Evolutionary conservation across 768 basidiomycete genomes (phyloP), one percentile per base, ranked within the genome.

Genomic region (Gymnopilus junonius): DNA sequence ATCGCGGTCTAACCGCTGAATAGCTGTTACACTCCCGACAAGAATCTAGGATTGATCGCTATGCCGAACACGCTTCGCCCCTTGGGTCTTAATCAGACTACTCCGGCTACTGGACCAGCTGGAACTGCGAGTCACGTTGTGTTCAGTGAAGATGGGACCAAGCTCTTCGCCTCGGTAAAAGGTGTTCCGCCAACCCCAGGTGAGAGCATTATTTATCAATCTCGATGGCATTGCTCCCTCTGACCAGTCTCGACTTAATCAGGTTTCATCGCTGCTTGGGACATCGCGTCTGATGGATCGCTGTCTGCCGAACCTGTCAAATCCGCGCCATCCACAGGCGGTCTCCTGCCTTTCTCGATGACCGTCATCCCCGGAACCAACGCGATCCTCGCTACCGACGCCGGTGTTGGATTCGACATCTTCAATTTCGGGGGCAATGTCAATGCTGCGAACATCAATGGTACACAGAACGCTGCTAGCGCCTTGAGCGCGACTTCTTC

Each of bases 201-300:
- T n/a, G n/a, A n/a, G n/a, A n/a, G n/a, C n/a, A n/a, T n/a, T n/a
- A n/a, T n/a, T n/a, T n/a, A n/a, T n/a, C n/a, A n/a, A n/a, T n/a
- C n/a, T n/a, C n/a, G n/a, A n/a, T n/a, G n/a, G n/a, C n/a, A n/a
- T n/a, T n/a, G n/a, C n/a, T n/a, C n/a, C n/a, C n/a, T n/a, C n/a
- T n/a, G n/a, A n/a, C n/a, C n/a, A n/a, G n/a, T n/a, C n/a, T n/a
- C n/a, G n/a, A n/a, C n/a, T n/a, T n/a, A n/a, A n/a, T 21, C 32
- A 43, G 83, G 83, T 23, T 83, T 82, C 74, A 73, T 86, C 59
- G 84, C 85, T 12, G 75, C 79, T 12, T 86, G 82, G 81, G 79
- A 83, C 58, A 73, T 85, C 55, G 75, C 72, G 7, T 45, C 61
- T 12, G 78, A 82, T 59, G 82, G 80, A 20, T 76, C 79, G 12